Percentiles rank a stretch among this genome's conserved stretches.
Evolutionary conservation across 192 early-diverging fungal species (phyloP).

Genomic region (Coemansia sp.): DNA sequence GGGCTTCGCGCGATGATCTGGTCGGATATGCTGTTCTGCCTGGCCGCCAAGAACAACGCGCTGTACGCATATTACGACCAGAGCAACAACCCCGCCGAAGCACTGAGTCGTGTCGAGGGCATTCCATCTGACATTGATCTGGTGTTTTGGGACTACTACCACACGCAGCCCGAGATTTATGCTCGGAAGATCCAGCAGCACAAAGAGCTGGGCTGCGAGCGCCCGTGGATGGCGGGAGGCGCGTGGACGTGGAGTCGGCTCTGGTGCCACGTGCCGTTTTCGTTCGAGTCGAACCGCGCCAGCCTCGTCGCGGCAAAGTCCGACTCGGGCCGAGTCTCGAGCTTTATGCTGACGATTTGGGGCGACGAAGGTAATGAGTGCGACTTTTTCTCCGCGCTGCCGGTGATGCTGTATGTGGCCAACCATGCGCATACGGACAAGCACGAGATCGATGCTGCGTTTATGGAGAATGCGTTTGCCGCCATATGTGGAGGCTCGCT

Average conservation of each 20-base stretch:
- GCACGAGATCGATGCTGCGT: slow-evolving; percentile 59
- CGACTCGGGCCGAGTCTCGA: slow-evolving; percentile 57
- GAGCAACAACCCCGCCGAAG: slow-evolving; percentile 59
- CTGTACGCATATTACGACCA: slow-evolving; percentile 81
- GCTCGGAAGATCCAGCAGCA: slow-evolving; percentile 78
- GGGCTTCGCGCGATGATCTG: slow-evolving; percentile 79
- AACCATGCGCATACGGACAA: slow-evolving; percentile 71
- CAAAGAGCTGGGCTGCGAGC: slow-evolving; percentile 70
- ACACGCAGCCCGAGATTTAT: slow-evolving; percentile 70
- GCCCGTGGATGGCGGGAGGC: slow-evolving; percentile 80
- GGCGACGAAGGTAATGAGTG: slow-evolving; percentile 92
- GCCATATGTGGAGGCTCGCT: slow-evolving; percentile 78
- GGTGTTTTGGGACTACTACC: slow-evolving; percentile 90
- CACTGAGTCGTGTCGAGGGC: slow-evolving; percentile 48
- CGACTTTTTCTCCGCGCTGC: slow-evolving; percentile 79
- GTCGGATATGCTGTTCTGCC: slow-evolving; percentile 74
- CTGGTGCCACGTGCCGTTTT: slow-evolving; percentile 80
- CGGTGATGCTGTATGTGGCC: slow-evolving; percentile 74
- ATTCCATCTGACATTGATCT: slow-evolving; percentile 69
- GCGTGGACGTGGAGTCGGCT: slow-evolving; percentile 86
- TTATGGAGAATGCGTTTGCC: slow-evolving; percentile 65
- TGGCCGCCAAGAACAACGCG: slow-evolving; percentile 79
- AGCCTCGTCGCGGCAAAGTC: slow-evolving; percentile 68
- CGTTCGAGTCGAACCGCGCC: slow-evolving; percentile 73
- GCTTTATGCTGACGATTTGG: slow-evolving; percentile 85